A percentile compares a stretch with the other conserved stretches of the same genome.
Conservation (phyloP, 2,329 filamentous ascomycete genomes). For the Parastagonospora nodorum region DNA sequence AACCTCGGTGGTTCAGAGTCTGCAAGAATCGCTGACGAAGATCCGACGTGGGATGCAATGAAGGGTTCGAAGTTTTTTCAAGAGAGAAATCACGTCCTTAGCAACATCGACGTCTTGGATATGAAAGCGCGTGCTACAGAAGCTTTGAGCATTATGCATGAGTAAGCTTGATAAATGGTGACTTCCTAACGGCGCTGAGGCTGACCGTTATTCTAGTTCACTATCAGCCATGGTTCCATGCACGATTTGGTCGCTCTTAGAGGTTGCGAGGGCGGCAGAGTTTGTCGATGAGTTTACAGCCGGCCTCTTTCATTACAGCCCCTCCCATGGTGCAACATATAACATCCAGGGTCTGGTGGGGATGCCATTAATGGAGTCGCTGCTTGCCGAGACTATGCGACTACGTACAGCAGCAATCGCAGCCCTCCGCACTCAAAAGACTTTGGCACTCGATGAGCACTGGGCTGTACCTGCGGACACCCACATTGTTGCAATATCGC, state of each 20-base stretch:
- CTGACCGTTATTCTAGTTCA: conserved; percentile 18
- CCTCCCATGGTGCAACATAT: conserved; percentile 12
- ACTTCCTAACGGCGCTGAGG: not conserved
- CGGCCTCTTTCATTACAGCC: conserved; percentile 11
- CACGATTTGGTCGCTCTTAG: conserved; percentile 33
- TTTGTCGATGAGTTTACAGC: conserved; percentile 20
- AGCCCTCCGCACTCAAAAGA: conserved; percentile 10
- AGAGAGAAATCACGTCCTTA: conserved; percentile 16
- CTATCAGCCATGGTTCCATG: conserved; percentile 19
- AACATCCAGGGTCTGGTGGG: conserved; percentile 19
- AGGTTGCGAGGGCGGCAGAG: conserved; percentile 24
- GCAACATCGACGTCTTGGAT: conserved; percentile 13
- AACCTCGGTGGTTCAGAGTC: conserved; percentile 22
- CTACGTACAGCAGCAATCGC: conserved; percentile 21
- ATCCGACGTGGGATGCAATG: conserved; percentile 22
- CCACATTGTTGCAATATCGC: conserved; percentile 26
- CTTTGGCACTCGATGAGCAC: conserved; percentile 22
- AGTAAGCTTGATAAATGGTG: conserved; percentile 16
- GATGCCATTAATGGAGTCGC: conserved; percentile 29
- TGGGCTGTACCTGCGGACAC: conserved; percentile 25
- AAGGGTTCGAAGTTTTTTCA: conserved; percentile 30
- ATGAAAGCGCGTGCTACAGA: conserved; percentile 22
- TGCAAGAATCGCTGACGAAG: conserved; percentile 12
- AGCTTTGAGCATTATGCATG: conserved; percentile 27
- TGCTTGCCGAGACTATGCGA: conserved; percentile 31